Conservation (phyloP, 352 stramenopile species). For the Pythium vanterpoolii region DNA sequence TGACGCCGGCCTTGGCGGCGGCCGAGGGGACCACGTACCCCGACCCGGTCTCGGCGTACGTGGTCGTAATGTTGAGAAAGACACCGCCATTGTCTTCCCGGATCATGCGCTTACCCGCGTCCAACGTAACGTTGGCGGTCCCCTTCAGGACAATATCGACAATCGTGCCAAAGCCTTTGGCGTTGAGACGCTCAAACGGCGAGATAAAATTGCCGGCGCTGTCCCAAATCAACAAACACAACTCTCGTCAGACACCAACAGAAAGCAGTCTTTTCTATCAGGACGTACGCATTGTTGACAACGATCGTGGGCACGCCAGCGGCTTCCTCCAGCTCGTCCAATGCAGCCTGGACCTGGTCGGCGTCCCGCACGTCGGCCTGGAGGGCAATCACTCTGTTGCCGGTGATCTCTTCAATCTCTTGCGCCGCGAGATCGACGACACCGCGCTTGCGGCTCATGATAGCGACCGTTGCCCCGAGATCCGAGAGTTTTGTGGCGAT, state of each 20-base stretch:
- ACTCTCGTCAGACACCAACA: background rate
- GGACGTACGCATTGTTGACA: slow-evolving; percentile 64
- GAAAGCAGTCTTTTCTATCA: slow-evolving; percentile 20
- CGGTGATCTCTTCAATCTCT: slow-evolving; percentile 67
- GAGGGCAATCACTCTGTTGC: slow-evolving; percentile 62
- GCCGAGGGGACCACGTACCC: slow-evolving; percentile 94
- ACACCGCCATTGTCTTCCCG: slow-evolving; percentile 67
- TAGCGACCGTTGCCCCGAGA: slow-evolving; percentile 90
- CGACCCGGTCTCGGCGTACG: slow-evolving; percentile 92
- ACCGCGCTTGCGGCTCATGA: slow-evolving; percentile 92
- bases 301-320: slow-evolving; percentile 74
- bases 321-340: slow-evolving; percentile 69
- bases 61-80: slow-evolving; percentile 97
- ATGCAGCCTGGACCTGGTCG: slow-evolving; percentile 81
- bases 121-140: slow-evolving; percentile 80
- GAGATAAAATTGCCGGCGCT: slow-evolving; percentile 96
- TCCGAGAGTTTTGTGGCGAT: slow-evolving; percentile 92
- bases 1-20: slow-evolving; percentile 95
- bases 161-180: slow-evolving; percentile 96
- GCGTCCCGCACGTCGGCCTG: slow-evolving; percentile 88
- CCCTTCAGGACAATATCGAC: slow-evolving; percentile 94
- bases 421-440: slow-evolving; percentile 88
- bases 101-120: slow-evolving; percentile 80
- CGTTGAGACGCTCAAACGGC: slow-evolving; percentile 86
- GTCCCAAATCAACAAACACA: background rate